Percentiles rank a stretch among this genome's conserved stretches.
phyloP scores from a whole-genome alignment of 2,329 filamentous ascomycete species.

The Penicillium hordei region DNA sequence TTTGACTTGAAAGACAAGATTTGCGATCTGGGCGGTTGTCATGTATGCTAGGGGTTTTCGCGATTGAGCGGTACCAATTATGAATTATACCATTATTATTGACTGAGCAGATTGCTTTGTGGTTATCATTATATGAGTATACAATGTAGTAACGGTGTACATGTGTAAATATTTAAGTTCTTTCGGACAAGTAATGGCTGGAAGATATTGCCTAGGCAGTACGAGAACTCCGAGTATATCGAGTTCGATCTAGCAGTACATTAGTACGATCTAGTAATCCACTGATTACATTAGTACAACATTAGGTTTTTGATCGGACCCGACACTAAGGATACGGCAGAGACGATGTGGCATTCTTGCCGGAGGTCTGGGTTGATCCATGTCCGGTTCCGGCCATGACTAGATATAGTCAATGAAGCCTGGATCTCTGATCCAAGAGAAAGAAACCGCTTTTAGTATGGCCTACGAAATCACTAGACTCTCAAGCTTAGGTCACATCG shows the following conservation, averaged over 20 bases:
- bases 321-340: neutral
- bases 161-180: neutral
- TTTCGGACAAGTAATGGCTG: neutral
- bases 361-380: neutral
- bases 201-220: neutral
- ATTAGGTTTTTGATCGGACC: neutral
- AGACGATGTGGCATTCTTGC: neutral
- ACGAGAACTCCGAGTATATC: neutral
- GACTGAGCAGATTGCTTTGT: neutral
- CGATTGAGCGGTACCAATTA: constrained; percentile 1
- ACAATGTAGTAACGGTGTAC: neutral
- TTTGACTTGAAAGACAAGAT: constrained; percentile 4
- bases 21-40: constrained; percentile 5
- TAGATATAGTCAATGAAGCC: neutral
- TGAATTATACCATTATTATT: constrained; percentile 8
- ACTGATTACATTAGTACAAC: neutral
- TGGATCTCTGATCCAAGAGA: neutral
- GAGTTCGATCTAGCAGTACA: neutral
- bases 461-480: neutral
- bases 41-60: constrained; percentile 7
- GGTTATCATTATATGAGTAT: neutral
- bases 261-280: neutral
- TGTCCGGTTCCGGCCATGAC: neutral
- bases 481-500: constrained; percentile 2
- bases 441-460: neutral